Base-by-base conservation (phyloP, 2,329 filamentous ascomycete species). In the Botrytis fabae region DNA sequence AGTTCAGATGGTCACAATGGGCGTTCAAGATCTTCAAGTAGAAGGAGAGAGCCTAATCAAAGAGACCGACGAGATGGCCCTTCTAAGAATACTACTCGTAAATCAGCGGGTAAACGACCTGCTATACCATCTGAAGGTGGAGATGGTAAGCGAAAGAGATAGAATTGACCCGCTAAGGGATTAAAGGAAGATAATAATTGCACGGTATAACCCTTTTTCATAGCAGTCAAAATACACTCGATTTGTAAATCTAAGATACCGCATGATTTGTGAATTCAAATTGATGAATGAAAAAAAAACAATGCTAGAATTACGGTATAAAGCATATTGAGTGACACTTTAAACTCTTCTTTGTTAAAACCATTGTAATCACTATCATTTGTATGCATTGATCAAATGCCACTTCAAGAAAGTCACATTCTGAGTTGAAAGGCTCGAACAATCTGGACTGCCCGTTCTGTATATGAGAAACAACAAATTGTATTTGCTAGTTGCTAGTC, bases 271-370 rank as follows among this genome's bases (percentile, higher is more conserved):
- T 1, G 16, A 32, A 20, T 59, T 18, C 3, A 10, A 32, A 59
- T 61, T 8, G 59, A 25, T 5, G 22, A 1, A 38, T 38, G 6
- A 20, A 60, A 54, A 20, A 60, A 54, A 14, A 61, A 14, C 2
- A 4, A 32, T 38, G 4, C 22, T 2, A 38, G 16, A 28, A 16
- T 28, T 4, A 28, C 40, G 20, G n/a, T 61, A 38, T 38, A n/a
- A 4, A 16, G 9, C 35, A 0, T 16, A 16, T n/a, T n/a, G 3
- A 3, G 20, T 14, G 0, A 22, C 9, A 38, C 10, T 25, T 4
- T 1, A 25, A 0, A 14, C 1, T 16, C 0, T 38, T 25, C 2
- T 4, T 14, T 9, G 14, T 10, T 40, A 18, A 4, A 6, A 8
- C 32, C 25, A 25, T n/a, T 8, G 35, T 8, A 25, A 22, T 25